Evolutionary conservation across 129 eudicot genomes (phyloP), one percentile per base, ranked within the genome.

Genomic region (Lonicera japonica): DNA sequence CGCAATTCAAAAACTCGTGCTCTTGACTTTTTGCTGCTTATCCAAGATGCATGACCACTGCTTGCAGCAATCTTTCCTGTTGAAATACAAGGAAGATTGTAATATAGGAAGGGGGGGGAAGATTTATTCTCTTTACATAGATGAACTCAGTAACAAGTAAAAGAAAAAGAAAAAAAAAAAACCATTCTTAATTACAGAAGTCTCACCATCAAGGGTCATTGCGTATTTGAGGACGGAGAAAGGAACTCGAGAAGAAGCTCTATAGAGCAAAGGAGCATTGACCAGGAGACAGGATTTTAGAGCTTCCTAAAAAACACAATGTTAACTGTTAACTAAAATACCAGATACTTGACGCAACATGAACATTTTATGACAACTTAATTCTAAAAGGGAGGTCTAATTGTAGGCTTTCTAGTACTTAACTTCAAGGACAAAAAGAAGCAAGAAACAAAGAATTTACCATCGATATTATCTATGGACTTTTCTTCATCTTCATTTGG

Each of bases 161-260:
- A 38, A 38, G 6, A 38, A 38, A 38, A 38, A 38, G 43, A 4
- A 4, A 38, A 38, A 38, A 38, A 38, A 43, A 43, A 43, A 43
- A 3, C 13, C 16, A 1, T 43, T 43, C 16, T 43, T 43, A 43
- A 43, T 43, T 3, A 36, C 38, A 21, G 54, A 4, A 15, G 11
- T 43, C 95, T 82, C 71, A 92, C 99, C 99, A 47, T 92, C 99
- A 72, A 92, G 95, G 67, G 99, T 92, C 99, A 92, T 92, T 67
- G 99, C 99, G 74, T 85, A 92, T 77, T 92, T 92, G 67, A 92
- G 82, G 78, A 88, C 84, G 21, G 99, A 88, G 77, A 65, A 92
- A 50, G 99, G 99, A 65, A 88, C 87, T 62, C 60, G 84, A 67
- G 72, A 78, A 73, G 96, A 86, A 68, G 95, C 83, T 83, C 96